Percentiles rank a stretch among this genome's conserved stretches.
phyloP scores from a whole-genome alignment of 2,329 filamentous ascomycete species.

The Fusarium sp. region DNA sequence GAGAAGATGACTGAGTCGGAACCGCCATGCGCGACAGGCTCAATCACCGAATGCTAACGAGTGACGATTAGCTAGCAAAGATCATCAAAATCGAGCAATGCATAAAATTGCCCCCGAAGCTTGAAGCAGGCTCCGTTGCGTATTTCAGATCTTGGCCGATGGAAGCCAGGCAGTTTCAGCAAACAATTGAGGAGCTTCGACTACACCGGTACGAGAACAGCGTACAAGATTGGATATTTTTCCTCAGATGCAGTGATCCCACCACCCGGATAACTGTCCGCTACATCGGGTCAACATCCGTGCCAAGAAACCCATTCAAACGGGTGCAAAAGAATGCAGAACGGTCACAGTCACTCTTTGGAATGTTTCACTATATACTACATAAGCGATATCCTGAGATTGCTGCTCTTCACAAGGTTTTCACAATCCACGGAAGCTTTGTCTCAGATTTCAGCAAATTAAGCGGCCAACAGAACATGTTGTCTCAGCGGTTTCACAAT shows the following conservation, averaged over 20 bases:
- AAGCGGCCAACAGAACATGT: too few relatives aligned
- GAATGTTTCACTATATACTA: too few relatives aligned
- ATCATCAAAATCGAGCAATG: fast-evolving
- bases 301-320: too few relatives aligned
- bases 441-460: too few relatives aligned
- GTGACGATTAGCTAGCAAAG: background rate
- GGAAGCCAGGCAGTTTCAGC: background rate
- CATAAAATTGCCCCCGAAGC: background rate
- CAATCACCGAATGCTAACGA: background rate
- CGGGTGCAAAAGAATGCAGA: too few relatives aligned
- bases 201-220: background rate
- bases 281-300: too few relatives aligned
- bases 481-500: too few relatives aligned
- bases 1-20: fast-evolving
- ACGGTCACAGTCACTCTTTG: too few relatives aligned
- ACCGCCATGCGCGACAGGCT: background rate
- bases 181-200: background rate
- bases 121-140: fast-evolving
- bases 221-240: background rate
- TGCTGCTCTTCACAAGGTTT: too few relatives aligned
- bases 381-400: too few relatives aligned
- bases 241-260: background rate
- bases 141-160: background rate
- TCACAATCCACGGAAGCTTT: too few relatives aligned
- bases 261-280: too few relatives aligned